Percentiles rank a stretch among this genome's conserved stretches.
These are phyloP conservation scores for Coniella vitis DNA, from an alignment of 2,329 filamentous ascomycete species.

Conservation along the genomic window DNA sequence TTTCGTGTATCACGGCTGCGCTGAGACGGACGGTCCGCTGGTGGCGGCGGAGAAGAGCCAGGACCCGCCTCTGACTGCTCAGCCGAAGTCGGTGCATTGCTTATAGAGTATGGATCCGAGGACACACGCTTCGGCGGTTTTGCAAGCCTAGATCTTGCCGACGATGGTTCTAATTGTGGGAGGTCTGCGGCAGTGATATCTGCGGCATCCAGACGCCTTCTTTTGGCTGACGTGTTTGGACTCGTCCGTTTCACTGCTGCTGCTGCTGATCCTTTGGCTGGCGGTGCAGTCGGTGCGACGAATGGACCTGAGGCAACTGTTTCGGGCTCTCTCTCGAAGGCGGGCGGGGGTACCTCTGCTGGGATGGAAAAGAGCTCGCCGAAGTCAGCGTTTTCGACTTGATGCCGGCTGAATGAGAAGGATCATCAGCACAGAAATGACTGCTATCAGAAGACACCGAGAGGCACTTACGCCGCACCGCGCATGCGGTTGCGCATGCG, in stretches of 20 bases:
- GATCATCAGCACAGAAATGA: neutral
- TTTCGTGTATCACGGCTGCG: conserved; percentile 2
- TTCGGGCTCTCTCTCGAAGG: conserved; percentile 11
- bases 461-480: conserved; percentile 49
- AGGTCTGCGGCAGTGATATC: conserved; percentile 15
- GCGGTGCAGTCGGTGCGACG: conserved; percentile 1
- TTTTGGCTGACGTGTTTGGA: conserved; percentile 43
- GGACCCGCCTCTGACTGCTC: conserved; percentile 11
- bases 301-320: conserved; percentile 4
- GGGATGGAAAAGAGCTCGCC: conserved; percentile 37
- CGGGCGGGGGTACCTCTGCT: conserved; percentile 17
- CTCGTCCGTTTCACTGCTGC: conserved; percentile 30
- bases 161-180: neutral
- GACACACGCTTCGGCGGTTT: conserved; percentile 17
- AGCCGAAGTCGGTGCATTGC: conserved; percentile 24
- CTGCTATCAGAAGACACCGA: neutral
- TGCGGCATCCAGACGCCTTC: conserved; percentile 29
- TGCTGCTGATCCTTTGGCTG: conserved; percentile 15
- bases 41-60: conserved; percentile 12
- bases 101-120: conserved; percentile 23
- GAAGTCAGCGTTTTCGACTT: conserved; percentile 56
- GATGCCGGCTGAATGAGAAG: conserved; percentile 36
- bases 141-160: neutral
- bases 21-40: conserved; percentile 18
- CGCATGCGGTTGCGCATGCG: conserved; percentile 59